Evolutionary conservation across 2,329 filamentous ascomycete genomes (phyloP), one percentile per base, ranked within the genome.

Genomic region (Nothopassalora personata): DNA sequence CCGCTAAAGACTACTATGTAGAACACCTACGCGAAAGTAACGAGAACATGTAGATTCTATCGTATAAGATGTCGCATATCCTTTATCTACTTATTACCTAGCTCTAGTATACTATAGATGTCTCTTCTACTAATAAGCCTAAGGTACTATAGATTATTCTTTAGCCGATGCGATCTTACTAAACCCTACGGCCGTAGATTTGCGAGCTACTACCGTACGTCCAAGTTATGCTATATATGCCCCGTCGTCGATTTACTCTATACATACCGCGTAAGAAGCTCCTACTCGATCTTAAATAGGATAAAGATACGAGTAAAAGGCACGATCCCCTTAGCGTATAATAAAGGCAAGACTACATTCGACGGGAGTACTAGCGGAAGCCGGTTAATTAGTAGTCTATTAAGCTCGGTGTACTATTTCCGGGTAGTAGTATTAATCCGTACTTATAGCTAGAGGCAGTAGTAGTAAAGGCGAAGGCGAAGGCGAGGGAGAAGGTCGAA

Each of bases 1-100:
- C 89, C 89, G 0, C 87, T 86, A 69, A 93, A 91, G 0, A 92
- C 79, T 0, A 88, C 89, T 85, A 93, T 90, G 75, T 90, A 92
- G 63, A 91, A 80, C 48, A 90, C 86, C 83, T 89, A 92, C 0
- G 86, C 83, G 70, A 92, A 92, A 0, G 89, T 85, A 19, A 92
- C 68, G 9, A 92, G 74, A 0, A 86, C 79, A 68, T 90, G 87
- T 0, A 89, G 88, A 50, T 81, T 81, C 15, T 74, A 72, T 4
- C 73, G 68, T 0, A 86, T 77, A 0, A 76, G 72, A 11, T 74
- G 68, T 31, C 76, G 73, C 43, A 86, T 86, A 64, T 87, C 83
- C 6, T 72, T 64, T n/a, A 82, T 72, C 64, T 65, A 88, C 85
- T 82, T 76, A 53, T 81, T 77, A 11, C 82, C 77, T 23, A 87